phyloP scores from a whole-genome alignment of 176 grass and related monocot species.

The Luzula sylvatica region DNA sequence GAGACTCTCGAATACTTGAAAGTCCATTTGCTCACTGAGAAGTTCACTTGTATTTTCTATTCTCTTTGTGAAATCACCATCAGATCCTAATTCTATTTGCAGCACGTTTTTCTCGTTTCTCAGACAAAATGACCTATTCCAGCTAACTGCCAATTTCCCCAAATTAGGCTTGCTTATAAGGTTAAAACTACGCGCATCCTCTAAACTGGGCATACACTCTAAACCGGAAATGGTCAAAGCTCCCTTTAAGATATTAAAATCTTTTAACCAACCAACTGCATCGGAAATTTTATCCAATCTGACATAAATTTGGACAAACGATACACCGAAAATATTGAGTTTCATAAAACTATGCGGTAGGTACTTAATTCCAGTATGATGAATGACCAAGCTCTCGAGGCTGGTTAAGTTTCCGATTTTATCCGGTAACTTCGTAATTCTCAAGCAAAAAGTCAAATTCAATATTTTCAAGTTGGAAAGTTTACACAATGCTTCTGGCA shows the following conservation, averaged over 20 bases:
- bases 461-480: background rate
- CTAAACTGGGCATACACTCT: background rate
- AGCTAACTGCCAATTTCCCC: conserved; percentile 4
- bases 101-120: conserved; percentile 1
- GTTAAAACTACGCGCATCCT: background rate
- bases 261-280: conserved; percentile 4
- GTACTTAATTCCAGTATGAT: conserved; percentile 3
- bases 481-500: conserved; percentile 12
- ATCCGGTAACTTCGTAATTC: conserved; percentile 7
- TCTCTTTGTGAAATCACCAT: background rate
- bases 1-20: conserved; percentile 5
- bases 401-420: conserved; percentile 12
- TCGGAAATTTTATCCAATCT: background rate
- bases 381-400: conserved; percentile 9
- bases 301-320: background rate
- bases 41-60: background rate
- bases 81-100: background rate
- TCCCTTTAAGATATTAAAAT: conserved; percentile 17
- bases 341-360: background rate
- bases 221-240: conserved; percentile 11
- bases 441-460: background rate
- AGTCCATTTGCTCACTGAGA: too few species aligned
- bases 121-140: background rate
- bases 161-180: conserved; percentile 8
- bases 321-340: background rate